phyloP scores from a whole-genome alignment of 495 filamentous ascomycete species.

The Parathielavia hyrcaniae region DNA sequence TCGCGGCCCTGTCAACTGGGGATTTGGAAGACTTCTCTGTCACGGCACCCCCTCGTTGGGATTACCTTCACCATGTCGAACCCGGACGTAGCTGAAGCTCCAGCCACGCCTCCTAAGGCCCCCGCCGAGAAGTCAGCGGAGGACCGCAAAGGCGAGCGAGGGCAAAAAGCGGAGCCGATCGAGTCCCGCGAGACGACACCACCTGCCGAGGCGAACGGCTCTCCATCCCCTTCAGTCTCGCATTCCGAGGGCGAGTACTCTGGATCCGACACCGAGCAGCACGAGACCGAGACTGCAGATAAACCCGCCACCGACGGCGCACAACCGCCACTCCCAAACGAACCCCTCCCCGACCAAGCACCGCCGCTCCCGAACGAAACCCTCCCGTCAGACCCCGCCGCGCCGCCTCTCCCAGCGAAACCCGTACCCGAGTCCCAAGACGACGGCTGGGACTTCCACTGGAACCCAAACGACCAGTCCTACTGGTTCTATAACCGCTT shows the following conservation, averaged over 20 bases:
- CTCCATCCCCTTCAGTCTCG: conserved; percentile 3
- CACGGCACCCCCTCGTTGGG: not conserved
- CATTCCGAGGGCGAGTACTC: conserved; percentile 20
- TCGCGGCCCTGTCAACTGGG: not conserved
- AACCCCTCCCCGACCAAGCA: conserved; percentile 11
- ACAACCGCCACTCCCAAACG: conserved; percentile 14
- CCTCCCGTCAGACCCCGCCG: conserved; percentile 16
- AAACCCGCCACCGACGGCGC: not conserved
- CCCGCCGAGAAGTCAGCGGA: not conserved
- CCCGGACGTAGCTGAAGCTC: not conserved
- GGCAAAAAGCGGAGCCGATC: not conserved
- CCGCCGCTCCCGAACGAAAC: conserved; percentile 32
- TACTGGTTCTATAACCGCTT: conserved; percentile 91
- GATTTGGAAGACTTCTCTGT: not conserved
- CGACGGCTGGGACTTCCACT: conserved; percentile 85
- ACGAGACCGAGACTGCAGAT: not conserved
- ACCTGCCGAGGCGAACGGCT: not conserved
- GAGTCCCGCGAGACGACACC: not conserved
- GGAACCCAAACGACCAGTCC: conserved; percentile 62
- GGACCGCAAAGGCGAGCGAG: not conserved
- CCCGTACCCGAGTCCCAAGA: conserved; percentile 47
- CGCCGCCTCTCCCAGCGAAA: conserved; percentile 38
- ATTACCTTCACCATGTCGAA: conserved; percentile 15
- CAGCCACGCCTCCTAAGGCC: not conserved
- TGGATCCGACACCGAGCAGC: conserved; percentile 6